Evolutionary conservation across 306 rosid species (phyloP).

Genomic region (Geum urbanum): DNA sequence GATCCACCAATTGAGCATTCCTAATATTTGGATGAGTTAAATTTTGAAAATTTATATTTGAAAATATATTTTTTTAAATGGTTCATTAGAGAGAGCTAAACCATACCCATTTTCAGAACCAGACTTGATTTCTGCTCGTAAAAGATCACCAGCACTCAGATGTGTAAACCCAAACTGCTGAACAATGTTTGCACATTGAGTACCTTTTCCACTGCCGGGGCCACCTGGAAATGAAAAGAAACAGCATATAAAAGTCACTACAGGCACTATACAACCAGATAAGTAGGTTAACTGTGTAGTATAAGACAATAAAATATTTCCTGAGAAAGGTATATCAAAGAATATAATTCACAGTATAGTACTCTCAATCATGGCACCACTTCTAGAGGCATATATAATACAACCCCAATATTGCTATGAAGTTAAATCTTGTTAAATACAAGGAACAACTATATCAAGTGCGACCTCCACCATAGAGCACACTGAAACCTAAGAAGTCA

Average conservation of each 20-base stretch:
- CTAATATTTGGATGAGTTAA: too few species aligned
- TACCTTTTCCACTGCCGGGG: conserved; percentile 99
- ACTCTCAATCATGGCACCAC: not conserved
- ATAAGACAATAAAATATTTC: too few species aligned
- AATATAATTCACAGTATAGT: not conserved
- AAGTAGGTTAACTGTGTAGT: too few species aligned
- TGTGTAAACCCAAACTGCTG: conserved; percentile 76
- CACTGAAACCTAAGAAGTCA: not conserved
- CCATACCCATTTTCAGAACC: conserved; percentile 96
- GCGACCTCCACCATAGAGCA: not conserved
- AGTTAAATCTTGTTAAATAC: not conserved
- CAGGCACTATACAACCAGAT: too few species aligned
- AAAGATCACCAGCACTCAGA: conserved; percentile 99
- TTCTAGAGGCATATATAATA: not conserved
- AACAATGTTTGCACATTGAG: conserved; percentile 83
- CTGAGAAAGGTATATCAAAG: not conserved
- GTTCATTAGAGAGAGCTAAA: conserved; percentile 6
- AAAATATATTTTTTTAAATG: not conserved
- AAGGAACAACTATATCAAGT: not conserved
- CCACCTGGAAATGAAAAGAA: conserved; percentile 60
- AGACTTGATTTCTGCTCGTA: conserved; percentile 89
- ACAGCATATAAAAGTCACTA: not conserved
- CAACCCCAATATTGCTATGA: not conserved
- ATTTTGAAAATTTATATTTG: too few species aligned
- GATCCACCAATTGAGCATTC: too few species aligned